These are phyloP conservation scores for Dendrobium catenatum DNA, from an alignment of 106 monocot genomes.

Conservation along the genomic window DNA sequence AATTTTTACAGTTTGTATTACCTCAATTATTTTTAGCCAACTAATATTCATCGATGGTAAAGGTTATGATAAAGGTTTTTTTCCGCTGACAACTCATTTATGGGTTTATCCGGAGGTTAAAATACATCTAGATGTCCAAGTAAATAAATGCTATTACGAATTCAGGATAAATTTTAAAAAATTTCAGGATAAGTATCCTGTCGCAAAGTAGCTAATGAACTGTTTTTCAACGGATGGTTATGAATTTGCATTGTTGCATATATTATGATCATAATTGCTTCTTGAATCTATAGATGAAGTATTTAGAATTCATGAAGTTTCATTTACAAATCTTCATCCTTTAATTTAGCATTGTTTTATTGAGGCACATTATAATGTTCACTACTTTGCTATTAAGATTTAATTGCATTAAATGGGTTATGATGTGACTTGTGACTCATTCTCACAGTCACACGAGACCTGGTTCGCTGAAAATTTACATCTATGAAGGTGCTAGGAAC, in stretches of 20 bases:
- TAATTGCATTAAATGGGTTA: not conserved
- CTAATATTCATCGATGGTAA: too few relatives aligned
- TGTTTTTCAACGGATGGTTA: not conserved
- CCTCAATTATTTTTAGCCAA: too few relatives aligned
- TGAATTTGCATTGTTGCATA: not conserved
- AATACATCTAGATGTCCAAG: too few relatives aligned
- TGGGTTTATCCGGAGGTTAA: too few relatives aligned
- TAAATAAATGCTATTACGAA: too few relatives aligned
- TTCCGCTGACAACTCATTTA: too few relatives aligned
- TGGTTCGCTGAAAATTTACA: conserved; percentile 70
- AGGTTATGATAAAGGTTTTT: too few relatives aligned
- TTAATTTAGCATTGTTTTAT: not conserved
- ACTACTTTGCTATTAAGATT: conserved; percentile 1
- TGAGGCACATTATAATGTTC: not conserved
- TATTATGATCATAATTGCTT: not conserved
- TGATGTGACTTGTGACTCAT: conserved; percentile 9
- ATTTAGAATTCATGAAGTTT: not conserved
- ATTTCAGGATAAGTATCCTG: not conserved
- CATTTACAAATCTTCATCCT: not conserved
- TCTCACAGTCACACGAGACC: conserved; percentile 67
- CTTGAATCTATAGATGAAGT: not conserved
- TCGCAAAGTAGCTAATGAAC: not conserved
- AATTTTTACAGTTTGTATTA: too few relatives aligned
- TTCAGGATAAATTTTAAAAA: not conserved
- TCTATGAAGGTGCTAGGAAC: conserved; percentile 92